phyloP scores from a whole-genome alignment of 495 filamentous ascomycete genomes.

The Hyphodiscus hymeniophilus region DNA sequence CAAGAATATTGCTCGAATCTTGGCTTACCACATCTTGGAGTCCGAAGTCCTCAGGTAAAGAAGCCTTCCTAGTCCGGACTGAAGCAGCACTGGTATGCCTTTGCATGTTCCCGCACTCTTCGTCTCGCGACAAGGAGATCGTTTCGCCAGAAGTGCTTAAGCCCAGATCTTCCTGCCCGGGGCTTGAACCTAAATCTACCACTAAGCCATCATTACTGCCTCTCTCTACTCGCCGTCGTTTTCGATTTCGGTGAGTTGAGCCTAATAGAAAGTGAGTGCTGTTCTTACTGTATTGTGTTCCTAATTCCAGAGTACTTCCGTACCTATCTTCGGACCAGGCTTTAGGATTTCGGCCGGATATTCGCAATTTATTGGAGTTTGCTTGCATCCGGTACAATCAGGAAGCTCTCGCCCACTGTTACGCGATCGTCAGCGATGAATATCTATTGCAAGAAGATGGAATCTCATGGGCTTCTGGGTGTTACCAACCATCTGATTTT shows the following conservation, averaged over 20 bases:
- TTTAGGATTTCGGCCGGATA: background rate
- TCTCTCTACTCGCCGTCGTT: too few relatives aligned
- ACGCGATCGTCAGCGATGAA: too few relatives aligned
- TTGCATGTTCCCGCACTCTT: background rate
- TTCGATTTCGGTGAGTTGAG: too few relatives aligned
- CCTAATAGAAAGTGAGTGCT: too few relatives aligned
- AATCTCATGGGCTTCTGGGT: background rate
- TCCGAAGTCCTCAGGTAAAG: background rate
- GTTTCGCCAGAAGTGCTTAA: background rate
- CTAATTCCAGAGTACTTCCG: too few relatives aligned
- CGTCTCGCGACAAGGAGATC: background rate
- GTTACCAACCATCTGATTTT: conserved; percentile 5
- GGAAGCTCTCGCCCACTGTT: conserved; percentile 1
- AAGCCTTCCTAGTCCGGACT: background rate
- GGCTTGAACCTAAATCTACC: too few relatives aligned
- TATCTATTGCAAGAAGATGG: background rate
- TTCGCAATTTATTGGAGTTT: background rate
- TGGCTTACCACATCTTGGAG: background rate
- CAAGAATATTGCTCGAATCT: background rate
- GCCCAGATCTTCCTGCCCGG: background rate
- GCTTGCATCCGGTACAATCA: background rate
- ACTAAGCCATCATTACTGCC: too few relatives aligned
- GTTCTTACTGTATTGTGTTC: too few relatives aligned
- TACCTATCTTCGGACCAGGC: conserved; percentile 5
- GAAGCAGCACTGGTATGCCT: background rate